phyloP scores from a whole-genome alignment of 2,329 filamentous ascomycete species.

The Colletotrichum tamarilloi region DNA sequence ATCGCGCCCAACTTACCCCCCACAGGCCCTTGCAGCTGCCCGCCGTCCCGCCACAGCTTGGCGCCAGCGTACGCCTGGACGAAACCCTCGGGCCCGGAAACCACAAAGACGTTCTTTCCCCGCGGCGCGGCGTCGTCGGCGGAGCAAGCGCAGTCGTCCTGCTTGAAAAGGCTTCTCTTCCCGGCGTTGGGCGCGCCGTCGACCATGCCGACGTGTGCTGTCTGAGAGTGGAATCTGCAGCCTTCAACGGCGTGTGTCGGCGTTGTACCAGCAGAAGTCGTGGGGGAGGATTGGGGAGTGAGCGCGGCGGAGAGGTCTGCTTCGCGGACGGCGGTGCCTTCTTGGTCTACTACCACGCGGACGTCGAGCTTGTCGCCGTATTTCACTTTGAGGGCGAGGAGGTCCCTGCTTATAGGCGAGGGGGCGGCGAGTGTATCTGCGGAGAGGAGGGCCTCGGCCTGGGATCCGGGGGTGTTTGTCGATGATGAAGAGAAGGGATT shows the following conservation, averaged over 20 bases:
- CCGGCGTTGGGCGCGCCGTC: slow-evolving; percentile 36
- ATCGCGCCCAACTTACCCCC: slow-evolving; percentile 75
- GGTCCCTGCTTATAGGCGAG: slow-evolving; percentile 68
- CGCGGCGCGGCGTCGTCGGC: slow-evolving; percentile 38
- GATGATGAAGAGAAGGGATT: slow-evolving; percentile 9
- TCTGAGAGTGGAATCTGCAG: slow-evolving; percentile 44
- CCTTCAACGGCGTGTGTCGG: slow-evolving; percentile 40
- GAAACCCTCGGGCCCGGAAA: slow-evolving; percentile 94
- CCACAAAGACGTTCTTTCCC: slow-evolving; percentile 76
- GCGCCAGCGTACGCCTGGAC: slow-evolving; percentile 82
- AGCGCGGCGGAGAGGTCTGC: slow-evolving; percentile 56
- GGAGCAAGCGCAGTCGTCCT: slow-evolving; percentile 41
- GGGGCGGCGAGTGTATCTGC: slow-evolving; percentile 40
- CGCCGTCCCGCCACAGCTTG: slow-evolving; percentile 79
- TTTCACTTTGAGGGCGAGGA: slow-evolving; percentile 70
- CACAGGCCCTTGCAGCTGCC: slow-evolving; percentile 79
- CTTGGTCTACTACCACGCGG: slow-evolving; percentile 85
- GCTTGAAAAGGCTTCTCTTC: not conserved
- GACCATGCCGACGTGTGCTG: slow-evolving; percentile 38
- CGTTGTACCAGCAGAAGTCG: slow-evolving; percentile 48
- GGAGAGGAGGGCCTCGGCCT: slow-evolving; percentile 38
- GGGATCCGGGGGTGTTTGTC: not conserved
- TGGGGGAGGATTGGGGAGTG: slow-evolving; percentile 23
- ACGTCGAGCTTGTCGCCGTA: slow-evolving; percentile 70
- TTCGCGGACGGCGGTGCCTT: slow-evolving; percentile 73